A percentile compares a stretch with the other conserved stretches of the same genome.
Conservation (phyloP, 495 filamentous ascomycete genomes). For the Aspergillus panamensis region DNA sequence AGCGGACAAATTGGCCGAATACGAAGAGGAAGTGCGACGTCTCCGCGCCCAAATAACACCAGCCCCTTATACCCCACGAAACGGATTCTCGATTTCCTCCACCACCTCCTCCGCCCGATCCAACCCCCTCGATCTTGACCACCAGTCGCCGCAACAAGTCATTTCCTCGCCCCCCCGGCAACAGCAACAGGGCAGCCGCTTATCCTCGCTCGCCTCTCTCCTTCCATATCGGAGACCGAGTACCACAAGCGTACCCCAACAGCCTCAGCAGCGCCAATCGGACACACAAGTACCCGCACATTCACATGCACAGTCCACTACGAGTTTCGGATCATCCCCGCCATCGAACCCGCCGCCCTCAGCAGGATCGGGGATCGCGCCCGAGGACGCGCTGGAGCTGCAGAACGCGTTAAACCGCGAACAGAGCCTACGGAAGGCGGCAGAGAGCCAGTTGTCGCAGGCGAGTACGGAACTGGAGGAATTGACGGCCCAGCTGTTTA, state of each 20-base stretch:
- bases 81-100: slow-evolving; percentile 33
- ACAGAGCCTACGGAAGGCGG: slow-evolving; percentile 63
- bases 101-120: slow-evolving; percentile 29
- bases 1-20: slow-evolving; percentile 83
- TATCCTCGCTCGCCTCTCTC: slow-evolving; percentile 62
- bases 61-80: slow-evolving; percentile 27
- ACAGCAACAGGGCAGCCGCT: slow-evolving; percentile 36
- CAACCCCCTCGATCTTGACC: slow-evolving; percentile 21
- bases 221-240: slow-evolving; percentile 57
- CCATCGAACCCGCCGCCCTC: slow-evolving; percentile 23
- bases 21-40: slow-evolving; percentile 82
- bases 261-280: slow-evolving; percentile 26
- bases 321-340: slow-evolving; percentile 18
- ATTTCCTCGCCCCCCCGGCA: slow-evolving; percentile 1
- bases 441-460: slow-evolving; percentile 68
- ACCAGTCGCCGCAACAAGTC: not conserved
- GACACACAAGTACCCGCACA: too few species aligned
- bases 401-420: slow-evolving; percentile 70
- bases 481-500: slow-evolving; percentile 78
- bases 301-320: slow-evolving; percentile 18
- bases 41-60: slow-evolving; percentile 50
- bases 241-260: slow-evolving; percentile 38
- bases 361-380: slow-evolving; percentile 19
- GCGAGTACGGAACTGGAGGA: slow-evolving; percentile 85
- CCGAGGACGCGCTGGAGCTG: slow-evolving; percentile 52